Evolutionary conservation across 2,329 filamentous ascomycete species (phyloP), one percentile per base, ranked within the genome.

Genomic region (Colletotrichum viniferum): DNA sequence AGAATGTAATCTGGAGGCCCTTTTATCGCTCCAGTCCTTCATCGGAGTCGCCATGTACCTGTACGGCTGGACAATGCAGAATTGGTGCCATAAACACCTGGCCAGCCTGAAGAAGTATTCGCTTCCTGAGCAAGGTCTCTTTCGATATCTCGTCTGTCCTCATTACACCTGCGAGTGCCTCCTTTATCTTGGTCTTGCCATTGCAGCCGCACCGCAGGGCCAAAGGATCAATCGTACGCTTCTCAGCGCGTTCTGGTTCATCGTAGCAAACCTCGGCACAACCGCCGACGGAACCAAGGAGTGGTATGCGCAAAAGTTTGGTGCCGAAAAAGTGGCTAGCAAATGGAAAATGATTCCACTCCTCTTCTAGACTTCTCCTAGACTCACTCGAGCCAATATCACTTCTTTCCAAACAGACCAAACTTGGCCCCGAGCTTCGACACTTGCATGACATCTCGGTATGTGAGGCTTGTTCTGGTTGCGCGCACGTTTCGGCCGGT

Each of bases 81-180:
- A 96, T 83, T 88, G 91, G 78, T 94, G 93, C 80, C 95, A 96
- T 81, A 85, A 85, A 70, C 88, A 96, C 79, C 89, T 97, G 24
- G 91, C 92, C 56, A 89, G 90, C 52, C 85, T 97, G 75, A 91
- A 92, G 81, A 96, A 96, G 81, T 98, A 99, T 84, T 94, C 94
- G 13, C 88, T 98, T 28, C 96, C 96, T 0, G 86, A 89, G 4
- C 89, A 94, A 75, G 92, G 93, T 4, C 85, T 94, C 73, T 99
- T 98, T 83, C 87, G 87, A 60, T 87, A 88, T 73, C 84, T 97
- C 26, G 85, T 98, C 52, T 97, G 94, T 79, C 96, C 97, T 21
- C 97, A 99, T 85, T 99, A 98, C 84, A 94, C 94, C 5, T 95
- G 94, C 80, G 97, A 98, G 85, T 96, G 95, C 81, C 82, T 94